These are phyloP conservation scores for Murraya koenigii DNA, from an alignment of 345 rosid genomes.

Conservation along the genomic window DNA sequence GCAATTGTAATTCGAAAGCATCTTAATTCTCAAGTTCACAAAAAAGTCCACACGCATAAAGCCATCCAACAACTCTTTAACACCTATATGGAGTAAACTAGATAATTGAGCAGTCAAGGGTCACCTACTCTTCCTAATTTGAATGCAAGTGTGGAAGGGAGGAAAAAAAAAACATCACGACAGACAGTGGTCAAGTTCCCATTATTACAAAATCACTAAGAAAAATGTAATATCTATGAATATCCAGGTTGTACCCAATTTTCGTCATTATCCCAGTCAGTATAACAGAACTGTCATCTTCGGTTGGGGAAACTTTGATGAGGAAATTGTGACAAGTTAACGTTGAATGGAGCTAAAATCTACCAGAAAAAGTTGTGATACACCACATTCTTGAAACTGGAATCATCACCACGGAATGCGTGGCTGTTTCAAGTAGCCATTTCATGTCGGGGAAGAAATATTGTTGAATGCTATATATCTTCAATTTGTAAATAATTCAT, in stretches of 20 bases:
- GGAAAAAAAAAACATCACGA: too few species aligned
- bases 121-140: not conserved
- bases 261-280: conserved; percentile 29
- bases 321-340: not conserved
- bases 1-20: not conserved
- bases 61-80: not conserved
- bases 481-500: not conserved
- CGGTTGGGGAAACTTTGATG: not conserved
- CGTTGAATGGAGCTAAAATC: not conserved
- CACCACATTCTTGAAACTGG: not conserved
- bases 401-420: not conserved
- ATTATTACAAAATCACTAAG: not conserved
- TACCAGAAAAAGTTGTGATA: conserved; percentile 1
- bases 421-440: not conserved
- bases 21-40: not conserved
- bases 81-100: not conserved
- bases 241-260: conserved; percentile 11
- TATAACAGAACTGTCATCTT: conserved; percentile 12
- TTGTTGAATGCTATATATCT: not conserved
- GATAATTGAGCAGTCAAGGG: not conserved
- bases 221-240: conserved; percentile 11
- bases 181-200: not conserved
- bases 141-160: too few species aligned
- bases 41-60: too few species aligned
- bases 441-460: not conserved